Evolutionary conservation across 1,284 basidiomycete genomes (phyloP).

Genomic region (Microbotryum saponariae): DNA sequence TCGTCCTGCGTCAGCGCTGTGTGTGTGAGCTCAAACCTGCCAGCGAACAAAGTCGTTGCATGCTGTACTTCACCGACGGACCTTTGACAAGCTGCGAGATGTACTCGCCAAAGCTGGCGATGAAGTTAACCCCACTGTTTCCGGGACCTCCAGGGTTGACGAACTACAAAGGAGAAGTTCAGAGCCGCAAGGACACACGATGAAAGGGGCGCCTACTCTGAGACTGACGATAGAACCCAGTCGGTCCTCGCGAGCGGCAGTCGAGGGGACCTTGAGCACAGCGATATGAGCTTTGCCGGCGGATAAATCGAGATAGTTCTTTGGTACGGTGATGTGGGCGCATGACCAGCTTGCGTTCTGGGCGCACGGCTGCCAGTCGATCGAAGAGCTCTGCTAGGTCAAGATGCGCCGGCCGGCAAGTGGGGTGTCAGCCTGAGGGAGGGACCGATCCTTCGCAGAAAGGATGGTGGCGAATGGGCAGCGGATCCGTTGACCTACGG

Average conservation of each 20-base stretch:
- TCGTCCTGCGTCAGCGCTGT: slow-evolving; percentile 29
- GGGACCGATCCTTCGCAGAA: too few relatives aligned
- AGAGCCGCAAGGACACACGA: background rate
- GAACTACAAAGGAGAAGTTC: background rate
- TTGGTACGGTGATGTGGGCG: slow-evolving; percentile 36
- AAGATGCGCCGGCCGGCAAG: too few relatives aligned
- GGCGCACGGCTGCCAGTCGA: slow-evolving; percentile 1
- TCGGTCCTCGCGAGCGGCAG: slow-evolving; percentile 30
- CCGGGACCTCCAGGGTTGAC: slow-evolving; percentile 39
- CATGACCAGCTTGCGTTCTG: background rate
- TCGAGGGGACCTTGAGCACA: slow-evolving; percentile 35
- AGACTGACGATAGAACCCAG: slow-evolving; percentile 6
- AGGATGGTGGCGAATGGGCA: too few relatives aligned
- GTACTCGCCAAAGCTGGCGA: background rate
- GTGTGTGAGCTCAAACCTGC: slow-evolving; percentile 40
- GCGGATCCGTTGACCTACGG: too few relatives aligned
- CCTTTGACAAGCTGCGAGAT: slow-evolving; percentile 35
- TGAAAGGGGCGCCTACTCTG: slow-evolving; percentile 6
- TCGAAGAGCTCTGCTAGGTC: background rate
- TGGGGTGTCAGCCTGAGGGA: too few relatives aligned
- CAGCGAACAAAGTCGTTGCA: slow-evolving; percentile 38
- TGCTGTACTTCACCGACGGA: slow-evolving; percentile 38
- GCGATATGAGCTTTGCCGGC: slow-evolving; percentile 39
- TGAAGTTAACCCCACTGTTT: slow-evolving; percentile 22
- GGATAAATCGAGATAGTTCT: slow-evolving; percentile 38